Percentiles rank a stretch among this genome's conserved stretches.
phyloP scores from a whole-genome alignment of 345 rosid species.

The Schrenkiella parvula region DNA sequence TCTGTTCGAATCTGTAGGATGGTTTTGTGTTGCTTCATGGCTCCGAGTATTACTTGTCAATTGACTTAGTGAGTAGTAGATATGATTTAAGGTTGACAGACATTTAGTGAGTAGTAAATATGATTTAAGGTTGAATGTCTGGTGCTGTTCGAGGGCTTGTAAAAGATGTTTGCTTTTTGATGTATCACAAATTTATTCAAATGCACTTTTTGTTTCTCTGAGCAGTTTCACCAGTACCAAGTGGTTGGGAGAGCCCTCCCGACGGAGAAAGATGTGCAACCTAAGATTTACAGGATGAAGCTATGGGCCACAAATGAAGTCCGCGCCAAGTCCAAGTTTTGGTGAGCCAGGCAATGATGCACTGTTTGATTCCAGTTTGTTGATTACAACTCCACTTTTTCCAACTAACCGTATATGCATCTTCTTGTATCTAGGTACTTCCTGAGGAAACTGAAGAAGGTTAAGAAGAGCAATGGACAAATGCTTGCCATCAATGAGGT shows the following conservation, averaged over 20 bases:
- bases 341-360: slow-evolving; percentile 30
- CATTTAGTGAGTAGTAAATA: background rate
- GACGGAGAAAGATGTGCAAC: slow-evolving; percentile 47
- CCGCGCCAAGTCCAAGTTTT: slow-evolving; percentile 59
- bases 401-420: background rate
- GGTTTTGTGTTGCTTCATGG: background rate
- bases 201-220: background rate
- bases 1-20: background rate
- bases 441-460: slow-evolving; percentile 46
- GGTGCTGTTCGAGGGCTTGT: background rate
- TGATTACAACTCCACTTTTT: background rate
- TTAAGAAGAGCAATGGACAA: slow-evolving; percentile 53
- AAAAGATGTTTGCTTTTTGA: background rate
- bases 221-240: slow-evolving; percentile 64
- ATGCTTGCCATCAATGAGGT: slow-evolving; percentile 58
- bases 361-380: background rate
- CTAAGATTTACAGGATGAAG: slow-evolving; percentile 64
- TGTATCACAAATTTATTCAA: background rate
- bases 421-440: slow-evolving; percentile 36
- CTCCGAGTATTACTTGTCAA: background rate
- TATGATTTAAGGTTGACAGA: background rate
- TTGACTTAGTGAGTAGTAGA: background rate
- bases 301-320: slow-evolving; percentile 64
- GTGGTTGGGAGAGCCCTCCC: slow-evolving; percentile 66
- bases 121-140: background rate